Base-by-base conservation (phyloP, 805 yeast species). In the Clavispora carvajalis region DNA sequence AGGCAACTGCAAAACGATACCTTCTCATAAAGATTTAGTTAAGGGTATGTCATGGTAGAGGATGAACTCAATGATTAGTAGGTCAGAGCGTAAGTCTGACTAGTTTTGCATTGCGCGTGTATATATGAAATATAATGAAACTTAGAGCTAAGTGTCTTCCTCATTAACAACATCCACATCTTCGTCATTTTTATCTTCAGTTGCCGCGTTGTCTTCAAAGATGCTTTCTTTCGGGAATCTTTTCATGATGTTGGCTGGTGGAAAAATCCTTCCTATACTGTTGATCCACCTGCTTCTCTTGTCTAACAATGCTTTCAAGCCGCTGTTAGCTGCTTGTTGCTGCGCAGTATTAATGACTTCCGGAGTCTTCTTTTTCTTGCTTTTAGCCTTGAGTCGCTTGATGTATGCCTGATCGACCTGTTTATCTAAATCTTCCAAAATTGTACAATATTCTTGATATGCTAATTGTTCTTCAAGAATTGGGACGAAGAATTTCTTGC, bases 331-430 rank as follows among this genome's bases (percentile, higher is more conserved):
- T 13, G 85, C 86, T 36, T 77, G 80, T 54, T 79, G 88, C 52
- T 79, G 77, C 5, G 69, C 63, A 6, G 65, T 59, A 22, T 53
- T 55, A n/a, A 52, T 45, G 5, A 30, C 50, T 24, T 34, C 56
- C 41, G 35, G 52, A 37, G 23, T 63, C 63, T 80, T 82, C 63
- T 79, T 79, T 50, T 77, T 70, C 57, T 77, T 79, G 54, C 75
- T 84, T 41, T 88, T 81, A 7, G 80, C 87, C 52, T 89, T 79
- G 41, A 85, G 74, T 44, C 97, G 71, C 60, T 89, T 85, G 47
- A 85, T 66, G 58, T 90, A 93, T 16, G 95, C 90, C 60, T 87
- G 97, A 58, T 93, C 99, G 26, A 93, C 90, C 63, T 93, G 99
- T 59, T 91, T 93, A 60, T 93, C 97, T 50, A 93, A 70, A 57